These are phyloP conservation scores for Xylaria sp. DNA, from an alignment of 2,329 filamentous ascomycete species.

Conservation along the genomic window DNA sequence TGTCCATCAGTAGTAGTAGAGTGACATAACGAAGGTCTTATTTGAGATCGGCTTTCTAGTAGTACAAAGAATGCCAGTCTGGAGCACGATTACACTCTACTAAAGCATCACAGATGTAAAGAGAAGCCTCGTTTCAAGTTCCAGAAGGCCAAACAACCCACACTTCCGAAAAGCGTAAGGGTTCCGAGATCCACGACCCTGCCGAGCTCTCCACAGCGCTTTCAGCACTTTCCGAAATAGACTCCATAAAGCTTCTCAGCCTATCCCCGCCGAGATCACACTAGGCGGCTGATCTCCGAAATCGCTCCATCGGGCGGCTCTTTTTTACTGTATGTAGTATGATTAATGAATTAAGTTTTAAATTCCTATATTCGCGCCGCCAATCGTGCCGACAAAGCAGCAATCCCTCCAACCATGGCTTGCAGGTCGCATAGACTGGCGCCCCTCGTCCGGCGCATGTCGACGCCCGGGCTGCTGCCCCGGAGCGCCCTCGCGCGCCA, in stretches of 20 bases:
- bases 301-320: slow-evolving; percentile 24
- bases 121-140: too few relatives aligned
- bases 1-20: background rate
- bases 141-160: too few relatives aligned
- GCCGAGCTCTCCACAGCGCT: too few relatives aligned
- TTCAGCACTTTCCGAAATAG: too few relatives aligned
- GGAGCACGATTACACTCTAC: background rate
- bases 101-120: background rate
- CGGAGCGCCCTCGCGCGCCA: slow-evolving; percentile 17
- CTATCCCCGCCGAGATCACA: too few relatives aligned
- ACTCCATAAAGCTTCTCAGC: too few relatives aligned
- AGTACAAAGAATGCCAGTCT: background rate
- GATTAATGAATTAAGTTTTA: slow-evolving; percentile 13
- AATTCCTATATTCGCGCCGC: slow-evolving; percentile 7
- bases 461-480: slow-evolving; percentile 38
- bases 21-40: background rate
- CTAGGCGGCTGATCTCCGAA: slow-evolving; percentile 13
- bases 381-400: slow-evolving; percentile 20
- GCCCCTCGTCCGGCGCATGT: slow-evolving; percentile 45
- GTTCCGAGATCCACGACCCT: too few relatives aligned
- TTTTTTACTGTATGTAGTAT: slow-evolving; percentile 1
- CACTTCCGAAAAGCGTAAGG: too few relatives aligned
- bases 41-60: background rate
- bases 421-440: slow-evolving; percentile 45
- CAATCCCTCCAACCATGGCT: slow-evolving; percentile 41